Evolutionary conservation across 805 yeast genomes (phyloP).

Genomic region (Yarrowia sp.): DNA sequence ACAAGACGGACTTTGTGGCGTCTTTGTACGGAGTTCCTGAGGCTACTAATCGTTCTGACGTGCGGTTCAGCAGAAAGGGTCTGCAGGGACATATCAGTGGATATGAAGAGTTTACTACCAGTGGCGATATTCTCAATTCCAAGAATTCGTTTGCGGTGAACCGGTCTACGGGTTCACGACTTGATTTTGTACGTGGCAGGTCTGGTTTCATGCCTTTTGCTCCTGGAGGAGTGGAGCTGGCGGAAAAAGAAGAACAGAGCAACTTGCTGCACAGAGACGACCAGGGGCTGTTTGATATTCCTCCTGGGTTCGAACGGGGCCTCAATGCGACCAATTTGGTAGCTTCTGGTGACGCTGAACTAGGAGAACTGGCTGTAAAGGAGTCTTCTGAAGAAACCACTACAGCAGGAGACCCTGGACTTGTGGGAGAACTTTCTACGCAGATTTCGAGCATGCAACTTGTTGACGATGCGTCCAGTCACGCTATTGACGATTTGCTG

Average conservation of each 20-base stretch:
- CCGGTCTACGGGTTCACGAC: slow-evolving; percentile 60
- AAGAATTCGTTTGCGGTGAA: slow-evolving; percentile 69
- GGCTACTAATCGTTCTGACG: slow-evolving; percentile 57
- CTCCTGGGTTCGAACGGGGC: slow-evolving; percentile 81
- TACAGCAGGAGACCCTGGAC: slow-evolving; percentile 25
- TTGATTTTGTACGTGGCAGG: slow-evolving; percentile 63
- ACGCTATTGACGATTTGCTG: slow-evolving; percentile 46
- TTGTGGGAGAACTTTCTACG: slow-evolving; percentile 23
- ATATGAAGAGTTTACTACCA: slow-evolving; percentile 56
- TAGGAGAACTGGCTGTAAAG: slow-evolving; percentile 31
- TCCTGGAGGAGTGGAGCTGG: slow-evolving; percentile 74
- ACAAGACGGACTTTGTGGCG: slow-evolving; percentile 42
- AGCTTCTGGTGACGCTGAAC: neutral
- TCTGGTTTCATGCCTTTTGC: slow-evolving; percentile 79
- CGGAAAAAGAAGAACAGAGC: slow-evolving; percentile 32
- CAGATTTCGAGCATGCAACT: neutral
- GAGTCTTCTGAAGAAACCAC: slow-evolving; percentile 38
- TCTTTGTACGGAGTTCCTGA: slow-evolving; percentile 57
- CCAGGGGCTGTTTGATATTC: slow-evolving; percentile 74
- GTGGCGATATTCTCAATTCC: slow-evolving; percentile 49
- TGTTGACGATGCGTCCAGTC: neutral
- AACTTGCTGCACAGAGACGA: slow-evolving; percentile 57
- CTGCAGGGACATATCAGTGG: slow-evolving; percentile 64
- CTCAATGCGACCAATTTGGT: slow-evolving; percentile 39
- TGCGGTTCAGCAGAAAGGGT: slow-evolving; percentile 70